Percentiles rank a stretch among this genome's conserved stretches.
These are phyloP conservation scores for Skeletonema potamos DNA, from an alignment of 108 stramenopile genomes.

Conservation along the genomic window DNA sequence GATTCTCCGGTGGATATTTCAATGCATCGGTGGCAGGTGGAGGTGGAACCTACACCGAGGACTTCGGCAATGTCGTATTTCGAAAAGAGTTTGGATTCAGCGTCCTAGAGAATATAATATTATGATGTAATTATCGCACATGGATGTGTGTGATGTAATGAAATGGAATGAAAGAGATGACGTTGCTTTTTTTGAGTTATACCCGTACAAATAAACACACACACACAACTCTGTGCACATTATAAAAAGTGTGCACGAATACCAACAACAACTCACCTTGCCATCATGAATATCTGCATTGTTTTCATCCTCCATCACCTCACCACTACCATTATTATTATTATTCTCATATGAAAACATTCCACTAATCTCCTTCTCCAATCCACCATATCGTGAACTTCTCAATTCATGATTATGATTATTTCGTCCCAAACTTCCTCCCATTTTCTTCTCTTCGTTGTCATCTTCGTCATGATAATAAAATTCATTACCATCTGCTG, in stretches of 20 bases:
- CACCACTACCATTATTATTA: not conserved
- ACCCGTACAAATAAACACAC: too few relatives aligned
- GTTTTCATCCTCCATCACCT: not conserved
- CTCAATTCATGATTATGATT: conserved; percentile 10
- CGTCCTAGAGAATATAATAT: conserved; percentile 42
- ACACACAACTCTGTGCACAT: too few relatives aligned
- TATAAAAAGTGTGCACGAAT: too few relatives aligned
- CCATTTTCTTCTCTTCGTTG: conserved; percentile 28
- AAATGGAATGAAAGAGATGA: not conserved
- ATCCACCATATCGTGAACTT: conserved; percentile 53
- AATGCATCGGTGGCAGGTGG: conserved; percentile 90
- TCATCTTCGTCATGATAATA: too few relatives aligned
- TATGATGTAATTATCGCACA: not conserved
- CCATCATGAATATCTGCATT: conserved; percentile 58
- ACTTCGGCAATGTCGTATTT: conserved; percentile 93
- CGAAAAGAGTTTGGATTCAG: conserved; percentile 60
- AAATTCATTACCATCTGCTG: conserved; percentile 6
- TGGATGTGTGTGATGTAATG: not conserved
- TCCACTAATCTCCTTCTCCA: conserved; percentile 57
- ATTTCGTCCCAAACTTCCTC: conserved; percentile 12
- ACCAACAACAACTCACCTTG: conserved; percentile 41
- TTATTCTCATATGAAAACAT: conserved; percentile 7
- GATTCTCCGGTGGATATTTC: conserved; percentile 48
- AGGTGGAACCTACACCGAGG: conserved; percentile 95
- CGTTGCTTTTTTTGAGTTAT: too few relatives aligned